These are phyloP conservation scores for Cordyceps cicadae DNA, from an alignment of 2,329 filamentous ascomycete genomes.

Conservation along the genomic window DNA sequence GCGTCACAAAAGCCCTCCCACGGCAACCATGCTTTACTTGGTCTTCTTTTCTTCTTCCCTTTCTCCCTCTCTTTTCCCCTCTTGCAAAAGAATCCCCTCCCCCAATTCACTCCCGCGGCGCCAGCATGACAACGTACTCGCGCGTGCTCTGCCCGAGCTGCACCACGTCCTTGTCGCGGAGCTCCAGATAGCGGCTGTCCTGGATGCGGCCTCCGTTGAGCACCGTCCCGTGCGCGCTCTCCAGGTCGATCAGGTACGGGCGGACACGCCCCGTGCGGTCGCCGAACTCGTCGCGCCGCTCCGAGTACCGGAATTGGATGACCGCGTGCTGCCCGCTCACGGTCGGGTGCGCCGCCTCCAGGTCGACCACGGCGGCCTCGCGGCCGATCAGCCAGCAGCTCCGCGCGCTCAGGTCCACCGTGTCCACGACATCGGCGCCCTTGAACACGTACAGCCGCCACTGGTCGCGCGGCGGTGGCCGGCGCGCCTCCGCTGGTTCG, in stretches of 20 bases:
- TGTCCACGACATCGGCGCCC: slow-evolving; percentile 69
- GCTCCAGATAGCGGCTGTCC: slow-evolving; percentile 71
- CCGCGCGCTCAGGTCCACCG: slow-evolving; percentile 63
- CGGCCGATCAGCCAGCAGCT: slow-evolving; percentile 90
- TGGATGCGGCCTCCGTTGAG: slow-evolving; percentile 71
- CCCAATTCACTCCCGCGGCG: slow-evolving; percentile 33
- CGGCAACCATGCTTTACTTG: background rate
- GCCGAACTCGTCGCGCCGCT: slow-evolving; percentile 77
- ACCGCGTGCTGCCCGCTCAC: slow-evolving; percentile 94
- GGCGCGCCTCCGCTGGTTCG: slow-evolving; percentile 86
- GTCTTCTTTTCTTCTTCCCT: background rate
- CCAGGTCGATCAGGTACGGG: slow-evolving; percentile 88
- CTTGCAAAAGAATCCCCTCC: background rate
- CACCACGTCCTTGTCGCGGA: slow-evolving; percentile 82
- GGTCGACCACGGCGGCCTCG: slow-evolving; percentile 71
- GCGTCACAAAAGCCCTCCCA: no score
- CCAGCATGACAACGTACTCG: slow-evolving; percentile 93
- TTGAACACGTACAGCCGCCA: slow-evolving; percentile 97
- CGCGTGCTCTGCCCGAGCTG: slow-evolving; percentile 80
- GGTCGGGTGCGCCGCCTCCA: slow-evolving; percentile 81
- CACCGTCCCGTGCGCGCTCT: slow-evolving; percentile 83
- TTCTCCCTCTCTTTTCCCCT: background rate
- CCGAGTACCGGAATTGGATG: slow-evolving; percentile 81
- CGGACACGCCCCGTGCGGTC: slow-evolving; percentile 71
- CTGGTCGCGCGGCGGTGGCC: slow-evolving; percentile 65